Evolutionary conservation across 2,329 filamentous ascomycete genomes (phyloP), one percentile per base, ranked within the genome.

Genomic region (Phaeosphaeria sp.): DNA sequence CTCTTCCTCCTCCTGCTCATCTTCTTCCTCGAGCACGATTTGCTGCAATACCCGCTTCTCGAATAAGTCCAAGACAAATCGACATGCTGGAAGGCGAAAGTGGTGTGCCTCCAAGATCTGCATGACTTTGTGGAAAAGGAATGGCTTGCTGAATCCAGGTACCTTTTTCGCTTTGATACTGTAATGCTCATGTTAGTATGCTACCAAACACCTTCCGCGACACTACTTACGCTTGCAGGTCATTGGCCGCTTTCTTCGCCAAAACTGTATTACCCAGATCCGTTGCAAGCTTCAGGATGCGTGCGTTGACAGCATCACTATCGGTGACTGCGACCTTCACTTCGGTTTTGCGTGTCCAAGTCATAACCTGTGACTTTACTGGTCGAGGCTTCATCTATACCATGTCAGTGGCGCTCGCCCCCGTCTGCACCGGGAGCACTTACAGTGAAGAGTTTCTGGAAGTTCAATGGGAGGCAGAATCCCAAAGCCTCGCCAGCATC

Each of bases 181-280:
- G 84, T 71, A 47, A 25, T 39, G 43, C 51, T 48, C 54, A 41
- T 53, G 55, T 73, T 50, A 72, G 67, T 50, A 43, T 47, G 27
- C 33, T 25, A 50, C 33, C 21, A 41, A 33, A 20, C 15, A 23
- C 53, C 39, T 46, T 17, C 23, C 27, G 18, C 22, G 10, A 47
- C 52, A 42, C 17, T 55, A 75, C 81, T 71, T 77, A 86, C 82
- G 74, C 77, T 59, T 87, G 88, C 54, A 99, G 84, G 75, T 98
- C 93, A 20, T 84, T 87, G 51, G 94, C 88, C 6, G 93, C 91
- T 74, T 90, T 90, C 76, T 96, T 96, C 72, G 93, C 93, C 50
- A 97, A 83, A 17, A 99, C 93, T 58, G 94, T 95, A 72, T 98
- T 97, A 55, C 93, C 92, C 57, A 99, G 84, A 69, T 97, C 93